Base-by-base conservation (phyloP, 495 filamentous ascomycete species). In the Daldinia caldariorum region DNA sequence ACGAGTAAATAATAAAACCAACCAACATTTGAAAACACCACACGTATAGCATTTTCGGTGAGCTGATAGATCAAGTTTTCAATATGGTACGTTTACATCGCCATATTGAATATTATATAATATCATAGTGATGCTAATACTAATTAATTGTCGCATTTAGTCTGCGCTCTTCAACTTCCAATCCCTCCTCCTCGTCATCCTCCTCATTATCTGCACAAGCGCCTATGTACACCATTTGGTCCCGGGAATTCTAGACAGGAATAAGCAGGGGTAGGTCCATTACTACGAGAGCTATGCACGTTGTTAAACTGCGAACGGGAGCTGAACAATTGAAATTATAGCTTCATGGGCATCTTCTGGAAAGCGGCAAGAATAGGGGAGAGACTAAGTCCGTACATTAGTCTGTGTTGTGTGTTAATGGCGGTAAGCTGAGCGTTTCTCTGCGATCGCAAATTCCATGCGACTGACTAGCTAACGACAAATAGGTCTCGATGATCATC, bases 111-210 rank as follows among this genome's bases (percentile, higher is more conserved):
- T 26, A 26, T 26, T 1, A 3, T 26, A 26, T 26, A 26, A 3
- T 26, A 26, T 26, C 41, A 12, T 38, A 12, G 6, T n/a, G 35
- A 29, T 35, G 34, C 8, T 38, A 50, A 9, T 12, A 53, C 22
- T 58, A 29, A 32, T 58, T 58, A 29, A 32, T 58, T 53, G 49
- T 34, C 3, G 0, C 53, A 58, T 39, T 32, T 70, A 97, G 95
- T 90, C 94, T 67, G 95, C 96, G 32, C 89, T 99, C 68, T 98
- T 99, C 89, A 97, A 98, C 82, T 97, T 99, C 85, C 92, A 96
- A 76, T 93, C 92, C 58, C 89, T 97, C 62, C 86, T 99, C 45
- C 87, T 97, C 71, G 93, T 97, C 74, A 89, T 99, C 73, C 89
- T 98, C 49, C 91, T 99, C 72, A 87, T 94, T 66, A 95, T 99